Percentiles rank a stretch among this genome's conserved stretches.
phyloP scores from a whole-genome alignment of 2,329 filamentous ascomycete genomes.

The Sporothrix brunneoviolacea region DNA sequence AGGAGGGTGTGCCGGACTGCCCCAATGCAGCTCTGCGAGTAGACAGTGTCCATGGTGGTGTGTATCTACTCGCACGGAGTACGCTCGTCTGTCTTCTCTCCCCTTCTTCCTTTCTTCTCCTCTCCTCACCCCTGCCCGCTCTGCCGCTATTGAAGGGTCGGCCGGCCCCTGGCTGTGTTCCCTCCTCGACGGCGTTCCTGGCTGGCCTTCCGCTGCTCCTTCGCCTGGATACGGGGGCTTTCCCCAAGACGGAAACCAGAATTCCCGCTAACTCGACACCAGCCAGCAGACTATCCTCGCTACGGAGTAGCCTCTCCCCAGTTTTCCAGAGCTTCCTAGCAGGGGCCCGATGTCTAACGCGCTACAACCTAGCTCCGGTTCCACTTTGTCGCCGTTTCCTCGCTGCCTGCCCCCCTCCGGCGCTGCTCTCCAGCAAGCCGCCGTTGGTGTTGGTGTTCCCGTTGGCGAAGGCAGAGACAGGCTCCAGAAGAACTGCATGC shows the following conservation, averaged over 20 bases:
- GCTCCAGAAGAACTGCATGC: not conserved
- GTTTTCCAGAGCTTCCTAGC: conserved; percentile 5
- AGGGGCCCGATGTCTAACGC: not conserved
- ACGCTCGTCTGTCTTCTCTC: not conserved
- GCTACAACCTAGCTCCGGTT: conserved; percentile 1
- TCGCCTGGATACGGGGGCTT: not conserved
- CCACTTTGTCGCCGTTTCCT: too few species aligned
- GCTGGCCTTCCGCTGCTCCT: conserved; percentile 4
- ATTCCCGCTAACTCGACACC: conserved; percentile 8
- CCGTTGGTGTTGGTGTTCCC: not conserved
- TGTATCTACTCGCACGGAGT: conserved; percentile 3
- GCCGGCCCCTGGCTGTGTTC: not conserved
- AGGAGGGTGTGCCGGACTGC: not conserved
- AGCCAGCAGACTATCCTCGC: not conserved
- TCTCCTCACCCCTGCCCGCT: not conserved
- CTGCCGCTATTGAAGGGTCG: not conserved
- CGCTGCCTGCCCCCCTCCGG: too few species aligned
- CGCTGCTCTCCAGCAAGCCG: not conserved
- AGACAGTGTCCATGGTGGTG: too few species aligned
- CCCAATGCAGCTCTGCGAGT: not conserved
- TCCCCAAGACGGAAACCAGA: conserved; percentile 7
- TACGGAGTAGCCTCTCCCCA: conserved; percentile 1
- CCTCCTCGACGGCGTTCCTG: conserved; percentile 4
- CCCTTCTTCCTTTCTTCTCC: not conserved
- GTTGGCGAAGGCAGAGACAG: not conserved